Conservation (phyloP, 352 stramenopile species). For the Pythium myriotylum region DNA sequence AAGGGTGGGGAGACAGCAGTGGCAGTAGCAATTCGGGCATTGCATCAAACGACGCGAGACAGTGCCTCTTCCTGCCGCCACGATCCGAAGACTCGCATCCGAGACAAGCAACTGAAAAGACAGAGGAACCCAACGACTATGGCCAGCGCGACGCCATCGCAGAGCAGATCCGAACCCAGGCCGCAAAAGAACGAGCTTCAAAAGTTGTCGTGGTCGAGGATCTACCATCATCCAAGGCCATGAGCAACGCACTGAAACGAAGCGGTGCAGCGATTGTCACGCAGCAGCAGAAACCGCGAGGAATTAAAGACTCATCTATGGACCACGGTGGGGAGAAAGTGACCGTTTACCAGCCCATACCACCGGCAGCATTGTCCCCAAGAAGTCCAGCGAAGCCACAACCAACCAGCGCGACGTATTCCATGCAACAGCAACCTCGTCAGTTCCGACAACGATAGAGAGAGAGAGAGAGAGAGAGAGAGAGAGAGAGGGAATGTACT, state of each 20-base stretch:
- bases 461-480: too few species aligned
- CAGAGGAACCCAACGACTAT: not conserved
- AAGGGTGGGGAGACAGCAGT: constrained; percentile 16
- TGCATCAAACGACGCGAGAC: not conserved
- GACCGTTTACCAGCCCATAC: constrained; percentile 21
- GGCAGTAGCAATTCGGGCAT: not conserved
- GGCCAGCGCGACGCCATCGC: constrained; percentile 24
- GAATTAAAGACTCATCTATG: not conserved
- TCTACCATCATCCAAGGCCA: not conserved
- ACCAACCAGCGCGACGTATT: constrained; percentile 14
- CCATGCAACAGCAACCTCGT: constrained; percentile 7
- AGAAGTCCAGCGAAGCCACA: constrained; percentile 6
- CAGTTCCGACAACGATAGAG: constrained; percentile 7
- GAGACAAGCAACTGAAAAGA: not conserved
- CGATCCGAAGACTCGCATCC: not conserved
- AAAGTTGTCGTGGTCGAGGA: not conserved
- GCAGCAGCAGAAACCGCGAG: not conserved
- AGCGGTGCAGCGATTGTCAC: constrained; percentile 21
- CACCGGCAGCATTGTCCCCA: not conserved
- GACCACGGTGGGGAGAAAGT: constrained; percentile 22
- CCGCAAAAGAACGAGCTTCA: constrained; percentile 5
- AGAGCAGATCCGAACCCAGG: constrained; percentile 15
- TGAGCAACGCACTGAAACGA: constrained; percentile 10
- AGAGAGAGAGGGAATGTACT: too few species aligned
- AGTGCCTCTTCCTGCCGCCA: constrained; percentile 24